Base-by-base conservation (phyloP, 1,139 yeast genomes). In the Hyphopichia khmerensis region DNA sequence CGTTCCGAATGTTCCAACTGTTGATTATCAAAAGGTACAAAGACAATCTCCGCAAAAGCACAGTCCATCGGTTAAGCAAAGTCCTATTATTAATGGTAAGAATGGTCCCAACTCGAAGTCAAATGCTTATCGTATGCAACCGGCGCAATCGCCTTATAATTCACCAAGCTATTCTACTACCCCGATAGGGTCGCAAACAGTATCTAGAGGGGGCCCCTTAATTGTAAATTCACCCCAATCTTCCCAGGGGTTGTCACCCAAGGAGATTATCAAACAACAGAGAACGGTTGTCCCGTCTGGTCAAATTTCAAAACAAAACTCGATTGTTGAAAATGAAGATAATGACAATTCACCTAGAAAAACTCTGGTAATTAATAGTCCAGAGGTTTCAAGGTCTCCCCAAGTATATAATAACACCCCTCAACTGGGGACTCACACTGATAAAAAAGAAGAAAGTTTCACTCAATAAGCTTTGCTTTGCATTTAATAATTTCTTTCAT, bases 1-100 rank as follows among this genome's bases (percentile, higher is more conserved):
- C 37, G 73, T 67, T 4, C 74, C 75, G 1, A 65, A 64, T 36
- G 72, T 67, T 6, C 63, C 64, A 14, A 58, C 59, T 15, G 48
- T 57, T 31, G 62, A 65, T 26, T 59, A 55, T 37, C 51, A 43
- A 49, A 48, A 44, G 15, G 33, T 23, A 10, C 43, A 41, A 15
- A 44, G 38, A 29, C 48, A 42, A 35, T 31, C 36, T 29, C 35
- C 43, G 4, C 40, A 29, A 11, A 26, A 36, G 11, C 34, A 35
- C 15, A 29, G 36, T 13, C 49, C 35, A 39, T 30, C 16, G 42
- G 24, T 30, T n/a, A 42, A 42, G 13, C 44, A 39, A 18, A 35
- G 43, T 19, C 44, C 41, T 13, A 41, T 40, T 23, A 46, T 46
- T 14, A 29, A 29, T 4, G 13, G 32, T 29, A 36, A 16, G 3